Evolutionary conservation across 1,284 basidiomycete genomes (phyloP), one percentile per base, ranked within the genome.

Genomic region (Tetrapyrgos nigripes): DNA sequence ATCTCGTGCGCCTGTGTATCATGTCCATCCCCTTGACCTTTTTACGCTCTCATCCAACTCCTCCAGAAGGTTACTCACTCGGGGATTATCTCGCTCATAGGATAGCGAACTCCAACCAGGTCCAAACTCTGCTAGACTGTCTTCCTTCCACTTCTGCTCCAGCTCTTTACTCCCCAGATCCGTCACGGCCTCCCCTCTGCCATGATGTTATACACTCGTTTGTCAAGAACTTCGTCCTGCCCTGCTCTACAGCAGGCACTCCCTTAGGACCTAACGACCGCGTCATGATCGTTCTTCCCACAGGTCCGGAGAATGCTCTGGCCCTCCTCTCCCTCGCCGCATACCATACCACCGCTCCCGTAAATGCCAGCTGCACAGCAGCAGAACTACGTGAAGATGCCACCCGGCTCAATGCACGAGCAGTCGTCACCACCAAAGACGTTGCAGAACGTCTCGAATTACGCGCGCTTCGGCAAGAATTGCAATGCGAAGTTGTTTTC

Each of bases 281-380:
- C 14, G 70, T 81, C 54, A 77, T 81, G 70, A 64, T 79, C 50
- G 74, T 70, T 8, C 66, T 81, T 4, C 78, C 79, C n/a, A 76
- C 77, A n/a, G 76, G 79, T 9, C 77, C 79, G 9, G 75, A 78
- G 55, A 80, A 77, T 53, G 79, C 78, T 1, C 62, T 80, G 2
- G 79, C 79, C 0, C 67, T 80, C 17, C 71, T 81, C 24, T 71
- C 78, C 1, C 57, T 80, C 6, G 70, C 75, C 6, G 67, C 63
- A 52, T 80, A 80, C 61, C 77, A 80, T 64, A 77, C 79, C 17
- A 77, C 76, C 47, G 79, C 77, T 2, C 79, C 79, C 3, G 73
- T 80, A 47, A 81, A 80, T 59, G 74, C 76, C 23, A 77, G 72
- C 55, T 80, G 78, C 54, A 81, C 79, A 1, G 63, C 75, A 4